Evolutionary conservation across 306 rosid species (phyloP).

Genomic region (Corylus avellana): DNA sequence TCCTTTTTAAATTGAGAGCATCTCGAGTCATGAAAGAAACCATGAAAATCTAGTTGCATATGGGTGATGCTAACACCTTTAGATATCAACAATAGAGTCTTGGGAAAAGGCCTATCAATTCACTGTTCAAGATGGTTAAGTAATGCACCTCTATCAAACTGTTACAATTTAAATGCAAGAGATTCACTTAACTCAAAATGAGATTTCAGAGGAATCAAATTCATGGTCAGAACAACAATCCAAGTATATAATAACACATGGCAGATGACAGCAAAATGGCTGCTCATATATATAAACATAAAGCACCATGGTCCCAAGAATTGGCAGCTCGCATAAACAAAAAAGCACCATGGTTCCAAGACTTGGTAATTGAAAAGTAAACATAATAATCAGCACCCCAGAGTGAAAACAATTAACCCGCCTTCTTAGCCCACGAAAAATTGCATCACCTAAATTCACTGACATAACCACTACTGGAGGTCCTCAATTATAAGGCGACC

Average conservation of each 20-base stretch:
- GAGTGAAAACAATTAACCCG: background rate
- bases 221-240: background rate
- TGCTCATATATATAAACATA: background rate
- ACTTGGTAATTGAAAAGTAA: background rate
- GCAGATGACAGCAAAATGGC: background rate
- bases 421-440: background rate
- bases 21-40: background rate
- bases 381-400: background rate
- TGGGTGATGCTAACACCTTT: background rate
- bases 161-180: background rate
- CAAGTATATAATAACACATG: background rate
- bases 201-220: background rate
- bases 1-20: background rate
- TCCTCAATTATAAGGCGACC: background rate
- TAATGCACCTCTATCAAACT: background rate
- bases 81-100: background rate
- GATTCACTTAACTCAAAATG: background rate
- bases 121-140: background rate
- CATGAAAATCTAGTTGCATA: background rate
- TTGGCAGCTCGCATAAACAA: background rate
- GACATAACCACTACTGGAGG: background rate
- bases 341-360: background rate
- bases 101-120: background rate
- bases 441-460: background rate
- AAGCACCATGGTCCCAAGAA: background rate